Conservation (phyloP, 2,329 filamentous ascomycete species). For the Polychaeton citri region DNA sequence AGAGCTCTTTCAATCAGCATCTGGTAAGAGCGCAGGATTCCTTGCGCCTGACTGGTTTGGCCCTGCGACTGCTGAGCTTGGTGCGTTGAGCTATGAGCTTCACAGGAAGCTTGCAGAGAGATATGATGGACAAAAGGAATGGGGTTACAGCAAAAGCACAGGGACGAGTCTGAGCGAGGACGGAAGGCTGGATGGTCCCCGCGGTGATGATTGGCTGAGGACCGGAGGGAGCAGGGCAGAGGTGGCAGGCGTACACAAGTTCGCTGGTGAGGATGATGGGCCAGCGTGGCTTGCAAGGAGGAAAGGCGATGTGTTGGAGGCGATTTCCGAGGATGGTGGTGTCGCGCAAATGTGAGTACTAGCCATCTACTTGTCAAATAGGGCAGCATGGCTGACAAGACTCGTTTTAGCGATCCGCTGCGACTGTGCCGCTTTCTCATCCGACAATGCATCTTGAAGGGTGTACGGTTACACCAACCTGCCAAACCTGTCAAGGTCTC, state of each 20-base stretch:
- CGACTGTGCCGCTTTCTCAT: constrained; percentile 54
- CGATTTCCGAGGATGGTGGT: constrained; percentile 47
- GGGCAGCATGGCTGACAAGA: background rate
- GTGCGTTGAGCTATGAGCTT: constrained; percentile 53
- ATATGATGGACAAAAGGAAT: constrained; percentile 43
- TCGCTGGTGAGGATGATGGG: constrained; percentile 19
- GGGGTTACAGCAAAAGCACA: constrained; percentile 48
- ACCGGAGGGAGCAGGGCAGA: constrained; percentile 51
- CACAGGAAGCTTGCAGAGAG: constrained; percentile 51
- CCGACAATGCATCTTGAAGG: constrained; percentile 40
- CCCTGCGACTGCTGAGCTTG: constrained; percentile 39
- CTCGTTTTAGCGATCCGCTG: constrained; percentile 44
- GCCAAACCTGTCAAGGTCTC: constrained; percentile 41
- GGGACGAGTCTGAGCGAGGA: constrained; percentile 42
- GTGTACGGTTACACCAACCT: constrained; percentile 54
- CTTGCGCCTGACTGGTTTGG: constrained; percentile 49
- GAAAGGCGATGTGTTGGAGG: constrained; percentile 43
- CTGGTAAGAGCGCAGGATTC: constrained; percentile 62
- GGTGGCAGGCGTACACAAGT: constrained; percentile 28
- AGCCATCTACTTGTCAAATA: no score
- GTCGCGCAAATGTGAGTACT: constrained; percentile 50
- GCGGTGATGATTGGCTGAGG: constrained; percentile 52
- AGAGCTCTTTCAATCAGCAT: constrained; percentile 58
- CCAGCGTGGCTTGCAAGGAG: constrained; percentile 48
- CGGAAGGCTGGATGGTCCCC: constrained; percentile 25